A percentile compares a stretch with the other conserved stretches of the same genome.
Evolutionary conservation across 805 yeast species (phyloP).

Genomic region (Lipomyces sp.): DNA sequence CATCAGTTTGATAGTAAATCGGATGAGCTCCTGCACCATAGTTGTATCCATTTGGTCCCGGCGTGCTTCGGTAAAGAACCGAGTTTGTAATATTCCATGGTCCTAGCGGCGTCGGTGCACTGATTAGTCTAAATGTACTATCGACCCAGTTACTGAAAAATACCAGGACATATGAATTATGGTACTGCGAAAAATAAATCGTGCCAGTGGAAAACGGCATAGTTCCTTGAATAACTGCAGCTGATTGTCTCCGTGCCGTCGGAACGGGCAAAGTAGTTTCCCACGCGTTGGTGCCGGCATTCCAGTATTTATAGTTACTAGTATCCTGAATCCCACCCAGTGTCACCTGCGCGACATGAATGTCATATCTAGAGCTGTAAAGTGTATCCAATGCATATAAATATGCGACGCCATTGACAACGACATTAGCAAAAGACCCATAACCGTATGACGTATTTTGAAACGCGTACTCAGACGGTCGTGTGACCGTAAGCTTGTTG

Average conservation of each 20-base stretch:
- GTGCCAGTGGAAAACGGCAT: conserved; percentile 24
- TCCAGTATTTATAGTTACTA: conserved; percentile 14
- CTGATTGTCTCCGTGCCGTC: conserved; percentile 18
- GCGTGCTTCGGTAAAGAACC: conserved; percentile 4
- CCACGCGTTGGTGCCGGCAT: conserved; percentile 16
- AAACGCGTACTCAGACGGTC: conserved; percentile 5
- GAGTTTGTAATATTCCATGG: conserved; percentile 21
- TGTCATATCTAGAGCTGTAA: conserved; percentile 20
- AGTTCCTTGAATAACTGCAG: conserved; percentile 17
- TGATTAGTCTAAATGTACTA: conserved; percentile 12
- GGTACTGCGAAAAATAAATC: conserved; percentile 22
- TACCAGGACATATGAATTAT: conserved; percentile 18
- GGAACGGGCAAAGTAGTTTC: conserved; percentile 14
- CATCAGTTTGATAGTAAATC: conserved; percentile 5
- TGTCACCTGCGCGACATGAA: conserved; percentile 26
- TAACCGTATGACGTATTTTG: conserved; percentile 14
- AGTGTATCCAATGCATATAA: conserved; percentile 18
- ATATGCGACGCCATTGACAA: conserved; percentile 19
- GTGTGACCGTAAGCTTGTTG: conserved; percentile 9
- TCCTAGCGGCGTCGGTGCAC: conserved; percentile 24
- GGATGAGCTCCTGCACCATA: conserved; percentile 25
- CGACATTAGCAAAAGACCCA: conserved; percentile 22
- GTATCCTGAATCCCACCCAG: neutral
- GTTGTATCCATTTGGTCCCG: conserved; percentile 16
- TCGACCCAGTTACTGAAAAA: conserved; percentile 25